Base-by-base conservation (phyloP, 2,329 filamentous ascomycete species). In the Paramyrothecium roridum region DNA sequence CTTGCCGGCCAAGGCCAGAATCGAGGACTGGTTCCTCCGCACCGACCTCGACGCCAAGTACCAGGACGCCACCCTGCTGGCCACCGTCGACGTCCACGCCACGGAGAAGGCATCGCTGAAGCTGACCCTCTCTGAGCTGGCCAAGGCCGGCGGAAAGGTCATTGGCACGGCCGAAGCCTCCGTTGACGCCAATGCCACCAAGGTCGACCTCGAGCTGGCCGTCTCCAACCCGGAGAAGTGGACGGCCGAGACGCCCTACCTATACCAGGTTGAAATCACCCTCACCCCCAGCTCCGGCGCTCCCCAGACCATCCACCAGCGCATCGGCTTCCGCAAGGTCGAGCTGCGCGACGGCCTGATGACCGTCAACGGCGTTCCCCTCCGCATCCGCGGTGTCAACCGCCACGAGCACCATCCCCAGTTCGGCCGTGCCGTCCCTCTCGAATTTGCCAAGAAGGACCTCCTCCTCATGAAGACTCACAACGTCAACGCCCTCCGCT, bases 401-500 rank as follows among this genome's bases (percentile, higher is more conserved):
- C 75, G 87, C 17, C 88, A 90, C 63, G 88, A 91, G 55, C 87
- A 91, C 62, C 86, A 90, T 62, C 85, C 85, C 0, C 70, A 73
- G 22, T 79, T 79, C 26, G 87, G 87, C 3, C 82, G 87, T 0
- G 79, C 85, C 1, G 84, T 89, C 0, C 85, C 86, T 0, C 68
- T 82, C 8, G 81, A 86, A 2, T 87, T 81, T 55, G 80, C 88
- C 64, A 79, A 80, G 58, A 69, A 75, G 16, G 87, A 90, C 59
- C 73, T 90, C 2, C 63, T 86, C 2, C 72, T 85, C 3, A 90
- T 90, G 86, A 90, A 90, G 68, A 74, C 71, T 8, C 80, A 88
- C 73, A 90, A 90, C 62, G 79, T 90, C 70, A 90, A 91, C 59
- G 84, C 87, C 1, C 76, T 91, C 6, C 83, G 88, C 0, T 86